These are phyloP conservation scores for Pseudopyricularia cyperi DNA, from an alignment of 2,329 filamentous ascomycete species.

Conservation along the genomic window DNA sequence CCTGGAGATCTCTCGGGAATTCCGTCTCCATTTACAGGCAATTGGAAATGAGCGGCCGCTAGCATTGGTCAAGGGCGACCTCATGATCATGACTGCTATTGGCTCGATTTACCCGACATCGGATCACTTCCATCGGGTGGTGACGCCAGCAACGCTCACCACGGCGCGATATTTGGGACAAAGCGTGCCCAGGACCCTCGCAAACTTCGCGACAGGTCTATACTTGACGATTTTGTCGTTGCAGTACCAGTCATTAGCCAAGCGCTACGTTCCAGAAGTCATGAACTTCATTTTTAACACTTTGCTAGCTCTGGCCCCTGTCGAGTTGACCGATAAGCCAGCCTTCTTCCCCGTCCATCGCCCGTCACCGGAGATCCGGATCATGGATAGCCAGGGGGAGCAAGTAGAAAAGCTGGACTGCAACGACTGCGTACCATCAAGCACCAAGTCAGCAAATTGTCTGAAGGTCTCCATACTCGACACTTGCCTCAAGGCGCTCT, in stretches of 20 bases:
- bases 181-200: slow-evolving; percentile 50
- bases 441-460: slow-evolving; percentile 2
- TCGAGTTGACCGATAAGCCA: slow-evolving; percentile 28
- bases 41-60: slow-evolving; percentile 35
- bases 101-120: slow-evolving; percentile 83
- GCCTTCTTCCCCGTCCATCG: slow-evolving; percentile 51
- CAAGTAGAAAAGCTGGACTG: slow-evolving; percentile 42
- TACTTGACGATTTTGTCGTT: slow-evolving; percentile 69
- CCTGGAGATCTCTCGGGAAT: slow-evolving; percentile 61
- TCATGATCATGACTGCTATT: slow-evolving; percentile 73
- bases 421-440: slow-evolving; percentile 31
- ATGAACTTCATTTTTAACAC: slow-evolving; percentile 71
- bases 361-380: slow-evolving; percentile 35
- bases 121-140: slow-evolving; percentile 92
- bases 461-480: slow-evolving; percentile 46
- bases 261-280: slow-evolving; percentile 80
- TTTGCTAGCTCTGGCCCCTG: slow-evolving; percentile 52
- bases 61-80: slow-evolving; percentile 51
- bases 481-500: slow-evolving; percentile 52
- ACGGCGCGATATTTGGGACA: slow-evolving; percentile 75
- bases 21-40: slow-evolving; percentile 58
- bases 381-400: slow-evolving; percentile 27
- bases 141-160: slow-evolving; percentile 78
- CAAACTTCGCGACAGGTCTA: slow-evolving; percentile 59
- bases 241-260: slow-evolving; percentile 72